Evolutionary conservation across 805 yeast genomes (phyloP).

Genomic region (Nakazawaea wyomingensis): DNA sequence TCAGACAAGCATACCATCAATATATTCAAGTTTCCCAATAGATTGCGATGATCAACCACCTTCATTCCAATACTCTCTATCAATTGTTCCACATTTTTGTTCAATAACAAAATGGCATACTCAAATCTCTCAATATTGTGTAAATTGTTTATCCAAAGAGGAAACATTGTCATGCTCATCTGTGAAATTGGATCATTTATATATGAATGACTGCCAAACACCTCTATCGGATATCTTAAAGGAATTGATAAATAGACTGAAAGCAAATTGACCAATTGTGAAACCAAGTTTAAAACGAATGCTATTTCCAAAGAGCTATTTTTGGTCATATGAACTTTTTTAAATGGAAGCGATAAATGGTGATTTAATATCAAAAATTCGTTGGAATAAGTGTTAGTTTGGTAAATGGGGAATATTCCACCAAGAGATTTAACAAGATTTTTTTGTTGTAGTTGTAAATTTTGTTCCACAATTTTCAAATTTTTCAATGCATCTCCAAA

Average conservation of each 20-base stretch:
- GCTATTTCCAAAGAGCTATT: slow-evolving; percentile 35
- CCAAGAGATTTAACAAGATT: slow-evolving; percentile 1
- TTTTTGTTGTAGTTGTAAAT: slow-evolving; percentile 2
- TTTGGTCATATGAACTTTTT: slow-evolving; percentile 19
- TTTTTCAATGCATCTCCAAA: slow-evolving; percentile 7
- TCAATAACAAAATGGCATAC: slow-evolving; percentile 41
- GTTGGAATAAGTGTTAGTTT: slow-evolving; percentile 6
- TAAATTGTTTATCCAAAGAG: slow-evolving; percentile 35
- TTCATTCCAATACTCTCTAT: slow-evolving; percentile 25
- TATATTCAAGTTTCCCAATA: slow-evolving; percentile 29
- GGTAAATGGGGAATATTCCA: slow-evolving; percentile 13
- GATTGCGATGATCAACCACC: slow-evolving; percentile 25
- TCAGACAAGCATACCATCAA: slow-evolving; percentile 25
- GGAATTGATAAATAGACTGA: slow-evolving; percentile 38
- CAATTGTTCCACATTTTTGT: slow-evolving; percentile 42
- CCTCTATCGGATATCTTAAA: slow-evolving; percentile 43
- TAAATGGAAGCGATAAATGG: slow-evolving; percentile 7
- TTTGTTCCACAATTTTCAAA: slow-evolving; percentile 9
- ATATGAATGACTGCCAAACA: slow-evolving; percentile 43
- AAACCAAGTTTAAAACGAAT: slow-evolving; percentile 44
- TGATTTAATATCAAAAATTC: slow-evolving; percentile 12
- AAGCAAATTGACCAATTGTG: slow-evolving; percentile 35
- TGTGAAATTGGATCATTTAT: slow-evolving; percentile 43
- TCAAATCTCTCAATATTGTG: slow-evolving; percentile 36
- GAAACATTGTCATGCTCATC: slow-evolving; percentile 36